A percentile compares a stretch with the other conserved stretches of the same genome.
Conservation (phyloP, 2,329 filamentous ascomycete species). For the Davidsoniella eucalypti region DNA sequence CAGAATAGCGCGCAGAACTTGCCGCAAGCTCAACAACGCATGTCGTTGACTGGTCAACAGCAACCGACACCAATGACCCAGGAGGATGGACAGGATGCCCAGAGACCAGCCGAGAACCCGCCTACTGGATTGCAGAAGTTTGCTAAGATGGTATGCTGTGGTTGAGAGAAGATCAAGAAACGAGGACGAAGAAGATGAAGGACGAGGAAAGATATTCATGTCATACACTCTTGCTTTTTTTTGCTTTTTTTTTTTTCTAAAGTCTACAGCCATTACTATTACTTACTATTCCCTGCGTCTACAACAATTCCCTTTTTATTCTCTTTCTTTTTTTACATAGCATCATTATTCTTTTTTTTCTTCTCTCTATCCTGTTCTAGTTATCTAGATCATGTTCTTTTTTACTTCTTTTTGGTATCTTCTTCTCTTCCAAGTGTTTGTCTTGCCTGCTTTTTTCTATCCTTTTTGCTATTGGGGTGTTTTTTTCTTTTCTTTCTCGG, state of each 20-base stretch:
- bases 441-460: background rate
- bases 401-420: background rate
- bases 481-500: background rate
- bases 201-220: slow-evolving; percentile 2
- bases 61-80: slow-evolving; percentile 45
- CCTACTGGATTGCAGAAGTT: slow-evolving; percentile 79
- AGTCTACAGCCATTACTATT: background rate
- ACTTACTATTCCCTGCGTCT: background rate
- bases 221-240: slow-evolving; percentile 5
- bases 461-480: background rate
- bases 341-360: background rate
- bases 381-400: too few relatives aligned
- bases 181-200: background rate
- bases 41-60: slow-evolving; percentile 36
- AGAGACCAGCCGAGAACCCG: slow-evolving; percentile 12
- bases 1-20: slow-evolving; percentile 88
- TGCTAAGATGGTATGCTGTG: slow-evolving; percentile 85
- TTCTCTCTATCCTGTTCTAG: background rate
- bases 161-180: slow-evolving; percentile 28
- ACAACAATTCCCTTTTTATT: background rate
- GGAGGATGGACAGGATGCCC: slow-evolving; percentile 24
- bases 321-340: background rate
- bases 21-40: slow-evolving; percentile 34
- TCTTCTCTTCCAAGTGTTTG: background rate
- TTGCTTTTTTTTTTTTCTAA: slow-evolving; percentile 16